Evolutionary conservation across 129 eudicot genomes (phyloP).

Genomic region (Scalesia atractyloides): DNA sequence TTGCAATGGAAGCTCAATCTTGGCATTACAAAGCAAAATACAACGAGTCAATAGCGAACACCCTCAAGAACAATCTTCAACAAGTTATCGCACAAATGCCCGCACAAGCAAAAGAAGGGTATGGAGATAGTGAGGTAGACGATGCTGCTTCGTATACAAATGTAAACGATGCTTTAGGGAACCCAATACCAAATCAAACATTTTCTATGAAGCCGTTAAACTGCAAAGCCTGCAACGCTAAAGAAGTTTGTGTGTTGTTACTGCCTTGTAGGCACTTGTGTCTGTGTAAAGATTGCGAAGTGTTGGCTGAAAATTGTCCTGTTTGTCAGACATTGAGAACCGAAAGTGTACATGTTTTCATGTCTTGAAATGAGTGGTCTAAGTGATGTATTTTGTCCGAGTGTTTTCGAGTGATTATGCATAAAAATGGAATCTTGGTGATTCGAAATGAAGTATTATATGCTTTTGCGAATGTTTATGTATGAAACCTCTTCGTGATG

Average conservation of each 20-base stretch:
- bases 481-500: too few species aligned
- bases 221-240: constrained; percentile 58
- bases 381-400: constrained; percentile 13
- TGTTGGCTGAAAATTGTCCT: constrained; percentile 52
- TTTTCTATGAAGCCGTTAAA: constrained; percentile 18
- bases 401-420: constrained; percentile 23
- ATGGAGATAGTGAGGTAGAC: constrained; percentile 65
- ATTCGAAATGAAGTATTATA: constrained; percentile 7
- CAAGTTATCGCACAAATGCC: constrained; percentile 53
- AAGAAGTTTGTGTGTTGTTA: constrained; percentile 56
- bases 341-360: constrained; percentile 61
- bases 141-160: constrained; percentile 55
- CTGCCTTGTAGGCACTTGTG: constrained; percentile 80
- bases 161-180: constrained; percentile 17
- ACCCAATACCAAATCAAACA: constrained; percentile 17
- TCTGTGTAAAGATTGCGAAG: constrained; percentile 65
- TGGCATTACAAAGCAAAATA: constrained; percentile 77
- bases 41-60: constrained; percentile 66
- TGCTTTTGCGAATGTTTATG: constrained; percentile 28
- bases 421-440: constrained; percentile 22
- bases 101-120: constrained; percentile 55
- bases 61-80: constrained; percentile 61
- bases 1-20: constrained; percentile 55
- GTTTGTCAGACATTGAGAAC: constrained; percentile 55
- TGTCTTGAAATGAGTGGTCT: constrained; percentile 40